These are phyloP conservation scores for Astragalus membranaceus DNA, from an alignment of 306 rosid species.

Conservation along the genomic window DNA sequence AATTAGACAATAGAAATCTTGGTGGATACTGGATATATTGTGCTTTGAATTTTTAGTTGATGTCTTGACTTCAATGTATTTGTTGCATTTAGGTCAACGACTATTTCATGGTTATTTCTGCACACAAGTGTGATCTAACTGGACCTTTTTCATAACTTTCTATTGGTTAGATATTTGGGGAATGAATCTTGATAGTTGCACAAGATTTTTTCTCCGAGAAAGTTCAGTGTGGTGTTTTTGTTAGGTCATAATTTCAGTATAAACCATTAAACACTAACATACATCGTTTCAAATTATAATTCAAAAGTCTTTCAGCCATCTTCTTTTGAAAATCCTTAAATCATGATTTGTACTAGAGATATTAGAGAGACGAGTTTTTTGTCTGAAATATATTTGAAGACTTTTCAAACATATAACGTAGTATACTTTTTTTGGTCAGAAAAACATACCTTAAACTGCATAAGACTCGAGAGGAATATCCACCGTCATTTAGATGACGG, in stretches of 20 bases:
- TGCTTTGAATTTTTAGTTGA: neutral
- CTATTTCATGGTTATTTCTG: neutral
- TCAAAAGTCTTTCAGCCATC: neutral
- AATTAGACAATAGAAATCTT: neutral
- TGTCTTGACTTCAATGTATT: neutral
- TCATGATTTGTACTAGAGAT: no score
- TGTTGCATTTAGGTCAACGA: neutral
- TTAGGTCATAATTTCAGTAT: neutral
- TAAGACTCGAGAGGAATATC: neutral
- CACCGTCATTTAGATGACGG: neutral
- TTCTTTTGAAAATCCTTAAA: no score
- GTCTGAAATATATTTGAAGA: neutral
- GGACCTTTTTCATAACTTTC: neutral
- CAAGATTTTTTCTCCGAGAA: neutral
- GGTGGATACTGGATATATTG: conserved; percentile 1
- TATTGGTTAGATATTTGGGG: neutral
- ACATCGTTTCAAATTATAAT: neutral
- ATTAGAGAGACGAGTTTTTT: no score
- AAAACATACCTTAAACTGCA: neutral
- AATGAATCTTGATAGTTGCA: neutral
- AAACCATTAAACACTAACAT: neutral
- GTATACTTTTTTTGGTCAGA: no score
- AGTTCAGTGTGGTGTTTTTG: neutral
- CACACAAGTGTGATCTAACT: neutral
- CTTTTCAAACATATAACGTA: neutral